A percentile compares a stretch with the other conserved stretches of the same genome.
Evolutionary conservation across 2,329 filamentous ascomycete species (phyloP).

Genomic region (Stagonosporopsis vannaccii): DNA sequence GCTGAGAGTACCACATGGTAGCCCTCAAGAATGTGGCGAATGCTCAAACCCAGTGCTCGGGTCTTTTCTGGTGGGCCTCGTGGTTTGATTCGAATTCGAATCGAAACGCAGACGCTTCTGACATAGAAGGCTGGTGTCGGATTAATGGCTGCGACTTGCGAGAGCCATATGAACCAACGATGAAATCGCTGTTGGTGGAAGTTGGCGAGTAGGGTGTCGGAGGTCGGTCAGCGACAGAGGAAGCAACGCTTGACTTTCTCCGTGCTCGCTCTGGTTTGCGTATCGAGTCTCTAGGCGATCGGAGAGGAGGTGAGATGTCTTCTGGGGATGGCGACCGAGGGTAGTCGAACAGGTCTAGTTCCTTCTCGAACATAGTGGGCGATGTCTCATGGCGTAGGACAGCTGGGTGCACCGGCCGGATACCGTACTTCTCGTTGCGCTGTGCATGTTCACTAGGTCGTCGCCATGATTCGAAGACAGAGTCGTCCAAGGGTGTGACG

Average conservation of each 20-base stretch:
- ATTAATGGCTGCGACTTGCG: slow-evolving; percentile 40
- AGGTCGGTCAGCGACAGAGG: slow-evolving; percentile 46
- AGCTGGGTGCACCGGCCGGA: slow-evolving; percentile 36
- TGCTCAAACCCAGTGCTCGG: slow-evolving; percentile 30
- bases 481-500: slow-evolving; percentile 50
- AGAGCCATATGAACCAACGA: slow-evolving; percentile 32
- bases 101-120: slow-evolving; percentile 47
- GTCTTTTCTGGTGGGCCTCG: slow-evolving; percentile 27
- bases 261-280: slow-evolving; percentile 42
- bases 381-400: slow-evolving; percentile 37
- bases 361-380: slow-evolving; percentile 47
- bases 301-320: slow-evolving; percentile 25
- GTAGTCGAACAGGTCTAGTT: slow-evolving; percentile 36
- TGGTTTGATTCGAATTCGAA: slow-evolving; percentile 43
- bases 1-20: slow-evolving; percentile 12
- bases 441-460: slow-evolving; percentile 48
- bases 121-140: slow-evolving; percentile 48
- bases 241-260: slow-evolving; percentile 46
- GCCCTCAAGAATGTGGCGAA: slow-evolving; percentile 5
- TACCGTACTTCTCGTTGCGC: slow-evolving; percentile 46
- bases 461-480: slow-evolving; percentile 52
- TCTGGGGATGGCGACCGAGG: slow-evolving; percentile 40
- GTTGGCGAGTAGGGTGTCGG: slow-evolving; percentile 51
- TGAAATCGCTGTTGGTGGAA: slow-evolving; percentile 39
- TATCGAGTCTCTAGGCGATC: slow-evolving; percentile 40